Percentiles rank a stretch among this genome's conserved stretches.
These are phyloP conservation scores for Boletus reticuloceps DNA, from an alignment of 768 basidiomycete genomes.

Conservation along the genomic window DNA sequence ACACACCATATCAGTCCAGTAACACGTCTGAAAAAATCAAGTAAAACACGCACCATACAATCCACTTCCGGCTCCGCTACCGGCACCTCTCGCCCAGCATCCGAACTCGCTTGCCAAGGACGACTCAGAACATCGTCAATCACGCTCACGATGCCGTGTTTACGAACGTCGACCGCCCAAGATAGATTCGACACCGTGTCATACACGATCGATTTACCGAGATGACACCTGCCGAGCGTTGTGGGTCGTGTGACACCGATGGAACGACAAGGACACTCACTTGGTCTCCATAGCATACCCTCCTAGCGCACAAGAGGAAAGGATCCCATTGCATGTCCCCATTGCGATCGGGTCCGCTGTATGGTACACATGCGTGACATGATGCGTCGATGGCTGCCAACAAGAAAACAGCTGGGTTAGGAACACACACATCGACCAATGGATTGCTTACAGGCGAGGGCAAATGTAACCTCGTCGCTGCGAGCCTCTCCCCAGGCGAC, in stretches of 20 bases:
- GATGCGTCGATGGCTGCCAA: conserved; percentile 63
- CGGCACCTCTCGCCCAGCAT: conserved; percentile 63
- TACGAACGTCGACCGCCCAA: conserved; percentile 83
- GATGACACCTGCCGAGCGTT: conserved; percentile 61
- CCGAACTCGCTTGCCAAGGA: conserved; percentile 69
- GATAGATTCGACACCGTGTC: conserved; percentile 86
- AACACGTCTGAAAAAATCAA: not conserved
- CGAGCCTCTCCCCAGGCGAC: conserved; percentile 82
- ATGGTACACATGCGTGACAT: conserved; percentile 89
- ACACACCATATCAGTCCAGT: not conserved
- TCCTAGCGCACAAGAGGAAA: conserved; percentile 78
- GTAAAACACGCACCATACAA: conserved; percentile 62
- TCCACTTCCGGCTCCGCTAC: conserved; percentile 52
- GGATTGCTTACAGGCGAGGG: conserved; percentile 66
- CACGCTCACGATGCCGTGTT: conserved; percentile 74
- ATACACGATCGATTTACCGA: conserved; percentile 83
- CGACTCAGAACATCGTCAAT: conserved; percentile 70
- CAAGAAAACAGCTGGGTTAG: not conserved
- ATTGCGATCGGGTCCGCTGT: conserved; percentile 94
- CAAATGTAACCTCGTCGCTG: conserved; percentile 77
- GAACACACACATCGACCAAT: not conserved
- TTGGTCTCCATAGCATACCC: conserved; percentile 89
- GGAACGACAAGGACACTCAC: conserved; percentile 33
- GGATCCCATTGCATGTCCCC: conserved; percentile 79
- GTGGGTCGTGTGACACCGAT: not conserved